phyloP scores from a whole-genome alignment of 1,139 yeast species.

The Debaryomyces psychrophilus region DNA sequence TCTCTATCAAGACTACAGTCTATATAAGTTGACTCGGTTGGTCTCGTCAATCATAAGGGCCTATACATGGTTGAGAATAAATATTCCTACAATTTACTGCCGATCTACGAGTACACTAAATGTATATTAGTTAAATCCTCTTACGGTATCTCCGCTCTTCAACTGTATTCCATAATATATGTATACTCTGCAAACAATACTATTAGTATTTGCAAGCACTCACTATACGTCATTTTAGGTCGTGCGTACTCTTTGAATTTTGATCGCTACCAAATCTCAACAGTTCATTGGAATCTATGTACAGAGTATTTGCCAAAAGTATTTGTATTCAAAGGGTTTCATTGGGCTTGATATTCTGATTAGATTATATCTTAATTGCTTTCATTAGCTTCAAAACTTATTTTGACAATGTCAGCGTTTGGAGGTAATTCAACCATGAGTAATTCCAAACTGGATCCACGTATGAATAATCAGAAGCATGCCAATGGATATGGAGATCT shows the following conservation, averaged over 20 bases:
- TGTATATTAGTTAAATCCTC: too few relatives aligned
- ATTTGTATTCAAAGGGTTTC: conserved; percentile 5
- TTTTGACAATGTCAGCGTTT: conserved; percentile 28
- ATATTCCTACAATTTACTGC: neutral
- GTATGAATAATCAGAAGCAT: conserved; percentile 12
- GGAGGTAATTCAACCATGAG: conserved; percentile 21
- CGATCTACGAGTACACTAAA: neutral
- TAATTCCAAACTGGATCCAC: conserved; percentile 9
- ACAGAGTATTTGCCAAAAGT: neutral
- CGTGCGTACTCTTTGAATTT: conserved; percentile 5
- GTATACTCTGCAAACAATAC: neutral
- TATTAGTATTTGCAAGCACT: neutral
- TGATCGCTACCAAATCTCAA: conserved; percentile 5
- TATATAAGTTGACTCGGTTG: too few relatives aligned
- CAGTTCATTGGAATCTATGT: neutral
- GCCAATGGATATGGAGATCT: conserved; percentile 22
- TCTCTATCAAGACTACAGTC: too few relatives aligned
- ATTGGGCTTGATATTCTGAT: conserved; percentile 6
- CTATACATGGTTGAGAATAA: neutral
- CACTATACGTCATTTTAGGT: neutral
- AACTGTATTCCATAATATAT: too few relatives aligned
- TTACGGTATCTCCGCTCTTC: too few relatives aligned
- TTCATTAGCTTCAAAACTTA: conserved; percentile 3
- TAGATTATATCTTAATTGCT: conserved; percentile 7
- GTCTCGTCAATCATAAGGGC: too few relatives aligned